Evolutionary conservation across 495 filamentous ascomycete species (phyloP).

Genomic region (Lasiosphaeria miniovina): DNA sequence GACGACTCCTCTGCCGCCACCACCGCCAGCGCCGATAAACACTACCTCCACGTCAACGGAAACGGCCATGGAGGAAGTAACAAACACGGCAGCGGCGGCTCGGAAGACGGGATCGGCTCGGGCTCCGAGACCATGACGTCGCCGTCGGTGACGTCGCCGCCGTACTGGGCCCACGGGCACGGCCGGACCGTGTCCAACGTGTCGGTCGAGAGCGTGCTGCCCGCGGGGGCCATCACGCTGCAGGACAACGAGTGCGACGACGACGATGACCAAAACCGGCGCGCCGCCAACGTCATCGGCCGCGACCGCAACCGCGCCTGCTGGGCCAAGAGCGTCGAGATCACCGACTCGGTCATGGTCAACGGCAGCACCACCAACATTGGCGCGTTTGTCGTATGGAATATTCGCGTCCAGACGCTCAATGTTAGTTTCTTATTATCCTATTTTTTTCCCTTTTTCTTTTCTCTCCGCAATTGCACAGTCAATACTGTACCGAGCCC

Average conservation of each 20-base stretch:
- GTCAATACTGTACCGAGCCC: too few species aligned
- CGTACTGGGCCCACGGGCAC: constrained; percentile 30
- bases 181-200: constrained; percentile 34
- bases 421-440: constrained; percentile 31
- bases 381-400: constrained; percentile 58
- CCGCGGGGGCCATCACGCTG: constrained; percentile 47
- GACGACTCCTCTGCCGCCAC: neutral
- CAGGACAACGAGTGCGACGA: constrained; percentile 51
- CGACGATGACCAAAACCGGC: constrained; percentile 23
- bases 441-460: neutral
- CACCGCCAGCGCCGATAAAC: neutral
- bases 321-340: constrained; percentile 55
- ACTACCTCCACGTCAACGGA: neutral
- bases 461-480: neutral
- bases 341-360: constrained; percentile 49
- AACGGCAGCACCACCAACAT: constrained; percentile 50
- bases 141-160: constrained; percentile 30
- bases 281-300: constrained; percentile 21
- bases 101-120: constrained; percentile 12
- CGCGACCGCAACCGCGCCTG: constrained; percentile 49
- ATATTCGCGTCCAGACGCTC: constrained; percentile 52
- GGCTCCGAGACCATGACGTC: constrained; percentile 16
- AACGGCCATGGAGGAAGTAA: constrained; percentile 6
- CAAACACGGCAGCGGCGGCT: neutral
- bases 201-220: constrained; percentile 45